A percentile compares a stretch with the other conserved stretches of the same genome.
Conservation (phyloP, 768 basidiomycete species). For the Phaffia tasmanica region DNA sequence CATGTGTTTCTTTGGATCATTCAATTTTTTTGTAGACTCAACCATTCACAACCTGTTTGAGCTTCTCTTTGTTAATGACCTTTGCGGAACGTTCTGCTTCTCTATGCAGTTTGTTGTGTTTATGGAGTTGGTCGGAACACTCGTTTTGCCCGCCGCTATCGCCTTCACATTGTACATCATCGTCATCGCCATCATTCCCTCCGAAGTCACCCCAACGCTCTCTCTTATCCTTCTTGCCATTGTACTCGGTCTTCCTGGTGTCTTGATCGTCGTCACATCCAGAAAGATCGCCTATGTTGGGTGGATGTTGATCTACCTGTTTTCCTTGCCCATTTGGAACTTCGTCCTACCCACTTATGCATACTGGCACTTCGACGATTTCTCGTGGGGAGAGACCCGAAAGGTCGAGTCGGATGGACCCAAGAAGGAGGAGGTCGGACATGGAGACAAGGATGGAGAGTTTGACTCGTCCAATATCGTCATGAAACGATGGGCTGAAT, state of each 20-base stretch:
- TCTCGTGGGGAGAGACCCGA: conserved; percentile 89
- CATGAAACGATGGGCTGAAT: conserved; percentile 99
- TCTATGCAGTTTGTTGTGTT: conserved; percentile 53
- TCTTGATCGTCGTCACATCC: conserved; percentile 91
- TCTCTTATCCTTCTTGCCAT: conserved; percentile 85
- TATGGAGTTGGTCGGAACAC: conserved; percentile 94
- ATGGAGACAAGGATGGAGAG: conserved; percentile 91
- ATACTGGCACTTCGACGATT: conserved; percentile 99
- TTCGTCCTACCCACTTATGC: conserved; percentile 87
- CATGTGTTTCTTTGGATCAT: neutral
- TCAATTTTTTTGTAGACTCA: conserved; percentile 45
- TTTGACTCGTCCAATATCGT: conserved; percentile 94
- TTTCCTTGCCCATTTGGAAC: conserved; percentile 95
- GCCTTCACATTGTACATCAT: conserved; percentile 92
- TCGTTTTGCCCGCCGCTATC: conserved; percentile 94
- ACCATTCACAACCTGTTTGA: conserved; percentile 97
- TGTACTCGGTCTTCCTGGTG: conserved; percentile 88
- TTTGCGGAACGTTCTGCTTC: conserved; percentile 99
- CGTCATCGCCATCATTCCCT: conserved; percentile 73
- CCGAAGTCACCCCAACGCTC: conserved; percentile 58
- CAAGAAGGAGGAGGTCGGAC: conserved; percentile 47
- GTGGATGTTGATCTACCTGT: conserved; percentile 68
- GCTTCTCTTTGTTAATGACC: conserved; percentile 81
- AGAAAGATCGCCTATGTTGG: conserved; percentile 87
- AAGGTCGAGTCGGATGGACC: conserved; percentile 55